A percentile compares a stretch with the other conserved stretches of the same genome.
These are phyloP conservation scores for Crepidotus variabilis DNA, from an alignment of 768 basidiomycete species.

Conservation along the genomic window DNA sequence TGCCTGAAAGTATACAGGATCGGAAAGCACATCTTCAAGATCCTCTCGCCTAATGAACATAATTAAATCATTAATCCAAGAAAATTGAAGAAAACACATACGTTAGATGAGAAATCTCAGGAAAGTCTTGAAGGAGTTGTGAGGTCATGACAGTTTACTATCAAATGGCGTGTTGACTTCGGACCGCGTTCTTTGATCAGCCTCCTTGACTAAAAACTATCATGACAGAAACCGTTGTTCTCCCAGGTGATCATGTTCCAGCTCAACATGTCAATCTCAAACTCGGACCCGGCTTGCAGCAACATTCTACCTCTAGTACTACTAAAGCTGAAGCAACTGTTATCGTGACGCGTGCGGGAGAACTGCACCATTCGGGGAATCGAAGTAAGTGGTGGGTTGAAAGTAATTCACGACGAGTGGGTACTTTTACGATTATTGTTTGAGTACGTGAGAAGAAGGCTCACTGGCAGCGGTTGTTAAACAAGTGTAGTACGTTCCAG, in stretches of 20 bases:
- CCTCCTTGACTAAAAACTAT: slow-evolving; percentile 14
- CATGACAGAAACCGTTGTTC: slow-evolving; percentile 43
- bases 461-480: slow-evolving; percentile 7
- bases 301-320: slow-evolving; percentile 29
- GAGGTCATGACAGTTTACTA: slow-evolving; percentile 32
- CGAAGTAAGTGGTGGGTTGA: slow-evolving; percentile 88
- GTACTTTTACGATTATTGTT: slow-evolving; percentile 25
- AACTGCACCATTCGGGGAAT: slow-evolving; percentile 66
- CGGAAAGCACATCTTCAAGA: slow-evolving; percentile 82
- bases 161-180: background rate
- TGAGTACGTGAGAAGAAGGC: background rate
- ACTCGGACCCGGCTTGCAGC: slow-evolving; percentile 79
- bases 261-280: slow-evolving; percentile 78
- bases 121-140: slow-evolving; percentile 57
- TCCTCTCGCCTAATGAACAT: slow-evolving; percentile 65
- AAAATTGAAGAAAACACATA: slow-evolving; percentile 39
- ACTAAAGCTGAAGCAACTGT: slow-evolving; percentile 30
- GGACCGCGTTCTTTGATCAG: background rate
- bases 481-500: slow-evolving; percentile 76
- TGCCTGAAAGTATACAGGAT: slow-evolving; percentile 84
- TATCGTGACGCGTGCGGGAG: slow-evolving; percentile 66
- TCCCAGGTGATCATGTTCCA: slow-evolving; percentile 79
- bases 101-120: slow-evolving; percentile 72
- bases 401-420: slow-evolving; percentile 76
- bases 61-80: background rate